Base-by-base conservation (phyloP, 176 grass and related monocot genomes). In the Musa acuminata region DNA sequence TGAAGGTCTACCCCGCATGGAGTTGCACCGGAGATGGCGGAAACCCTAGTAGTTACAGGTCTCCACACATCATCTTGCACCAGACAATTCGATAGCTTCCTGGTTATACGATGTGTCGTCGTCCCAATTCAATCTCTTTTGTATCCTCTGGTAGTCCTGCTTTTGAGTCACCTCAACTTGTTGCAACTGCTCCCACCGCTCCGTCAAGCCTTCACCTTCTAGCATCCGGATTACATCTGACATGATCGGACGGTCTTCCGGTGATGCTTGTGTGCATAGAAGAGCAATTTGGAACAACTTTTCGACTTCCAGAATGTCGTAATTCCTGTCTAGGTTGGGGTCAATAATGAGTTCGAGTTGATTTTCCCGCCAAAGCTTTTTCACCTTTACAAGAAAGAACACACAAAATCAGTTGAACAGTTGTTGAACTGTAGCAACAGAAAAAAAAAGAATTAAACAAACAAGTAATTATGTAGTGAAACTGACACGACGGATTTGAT, bases 221-320 rank as follows among this genome's bases (percentile, higher is more conserved):
- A 96, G 75, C 84, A 96, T 92, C 43, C 86, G 72, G 66, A 96
- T 87, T 7, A 96, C 89, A 48, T 96, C 87, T 2, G 92, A 96
- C 92, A 96, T 96, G 9, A 77, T 57, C 1, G 92, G 92, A 23
- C 92, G 89, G 52, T 75, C 71, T 49, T 85, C 65, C 49, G 84
- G 89, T 1, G 69, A 78, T 67, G 73, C 48, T 25, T 92, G 78
- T 11, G 92, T 92, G 87, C 92, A 96, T 73, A 96, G 87, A 17
- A 96, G 87, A 49, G 92, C 89, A 65, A 96, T 85, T 48, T 87
- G 81, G 62, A 75, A 82, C 69, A 92, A 78, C 64, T 87, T 87
- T 57, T 74, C 83, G 50, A 89, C 52, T 49, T 92, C 85, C 22
- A 82, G 22, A 19, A 19, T 22, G 26, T 87, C 51, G 49, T 89